phyloP scores from a whole-genome alignment of 2,329 filamentous ascomycete genomes.

The Aciculosporium take region DNA sequence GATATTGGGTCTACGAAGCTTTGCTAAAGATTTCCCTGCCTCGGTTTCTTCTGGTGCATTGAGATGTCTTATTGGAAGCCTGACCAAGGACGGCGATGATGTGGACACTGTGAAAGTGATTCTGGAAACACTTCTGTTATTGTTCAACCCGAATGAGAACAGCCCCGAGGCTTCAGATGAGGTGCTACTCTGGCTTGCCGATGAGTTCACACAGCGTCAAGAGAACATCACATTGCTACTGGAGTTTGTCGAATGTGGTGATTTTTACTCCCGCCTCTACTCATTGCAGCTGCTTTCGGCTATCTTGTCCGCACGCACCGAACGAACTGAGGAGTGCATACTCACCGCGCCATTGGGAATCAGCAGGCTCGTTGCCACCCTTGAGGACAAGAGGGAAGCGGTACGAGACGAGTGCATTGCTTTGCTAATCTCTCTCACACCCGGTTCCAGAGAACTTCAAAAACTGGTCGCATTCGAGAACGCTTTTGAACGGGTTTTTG shows the following conservation, averaged over 20 bases:
- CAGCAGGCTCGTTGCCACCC: slow-evolving; percentile 64
- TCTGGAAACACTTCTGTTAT: slow-evolving; percentile 85
- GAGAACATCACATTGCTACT: slow-evolving; percentile 89
- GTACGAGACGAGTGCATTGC: slow-evolving; percentile 76
- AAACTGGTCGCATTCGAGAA: slow-evolving; percentile 93
- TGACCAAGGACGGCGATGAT: slow-evolving; percentile 82
- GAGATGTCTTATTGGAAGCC: slow-evolving; percentile 68
- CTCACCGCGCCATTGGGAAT: slow-evolving; percentile 80
- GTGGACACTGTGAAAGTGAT: slow-evolving; percentile 93
- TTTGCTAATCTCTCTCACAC: slow-evolving; percentile 79
- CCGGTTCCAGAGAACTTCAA: slow-evolving; percentile 74
- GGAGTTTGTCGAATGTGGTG: slow-evolving; percentile 71
- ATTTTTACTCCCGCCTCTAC: slow-evolving; percentile 87
- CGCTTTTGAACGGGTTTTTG: slow-evolving; percentile 77
- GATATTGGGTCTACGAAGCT: slow-evolving; percentile 84
- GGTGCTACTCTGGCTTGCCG: slow-evolving; percentile 87
- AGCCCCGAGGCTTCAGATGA: slow-evolving; percentile 92
- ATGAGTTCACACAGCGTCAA: slow-evolving; percentile 95
- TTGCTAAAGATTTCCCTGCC: slow-evolving; percentile 91
- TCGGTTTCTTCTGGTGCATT: slow-evolving; percentile 91
- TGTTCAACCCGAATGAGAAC: slow-evolving; percentile 58
- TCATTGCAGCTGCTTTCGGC: slow-evolving; percentile 78
- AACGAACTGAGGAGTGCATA: slow-evolving; percentile 88
- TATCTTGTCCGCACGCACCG: slow-evolving; percentile 71
- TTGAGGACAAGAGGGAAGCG: slow-evolving; percentile 77